Conservation (phyloP, 805 yeast species). For the Wickerhamomyces bovis region DNA sequence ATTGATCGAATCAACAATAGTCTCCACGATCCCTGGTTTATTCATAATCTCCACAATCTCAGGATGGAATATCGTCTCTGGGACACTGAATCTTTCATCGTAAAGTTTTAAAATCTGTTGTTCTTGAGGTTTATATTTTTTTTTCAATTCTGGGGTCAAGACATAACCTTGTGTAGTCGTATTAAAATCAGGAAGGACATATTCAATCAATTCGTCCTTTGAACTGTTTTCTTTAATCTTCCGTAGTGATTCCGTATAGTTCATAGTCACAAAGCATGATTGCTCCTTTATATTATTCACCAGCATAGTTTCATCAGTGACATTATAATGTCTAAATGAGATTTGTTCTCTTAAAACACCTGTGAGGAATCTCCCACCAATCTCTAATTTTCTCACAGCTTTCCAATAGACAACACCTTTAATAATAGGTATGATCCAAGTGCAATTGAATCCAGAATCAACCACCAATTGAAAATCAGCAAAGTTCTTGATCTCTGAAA, state of each 20-base stretch:
- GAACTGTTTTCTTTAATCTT: constrained; percentile 24
- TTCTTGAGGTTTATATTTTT: constrained; percentile 35
- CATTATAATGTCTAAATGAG: constrained; percentile 88
- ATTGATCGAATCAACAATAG: constrained; percentile 61
- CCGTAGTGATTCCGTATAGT: constrained; percentile 46
- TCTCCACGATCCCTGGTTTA: constrained; percentile 71
- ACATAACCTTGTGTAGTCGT: constrained; percentile 75
- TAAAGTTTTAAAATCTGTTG: constrained; percentile 60
- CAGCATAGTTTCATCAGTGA: constrained; percentile 82
- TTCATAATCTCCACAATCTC: constrained; percentile 65
- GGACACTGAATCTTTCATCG: constrained; percentile 85
- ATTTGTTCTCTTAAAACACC: constrained; percentile 80
- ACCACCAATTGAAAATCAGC: constrained; percentile 71
- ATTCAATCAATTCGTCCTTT: constrained; percentile 45
- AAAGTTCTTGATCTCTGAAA: constrained; percentile 20
- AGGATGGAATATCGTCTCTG: constrained; percentile 86
- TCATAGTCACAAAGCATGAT: constrained; percentile 60
- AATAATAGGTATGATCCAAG: constrained; percentile 81
- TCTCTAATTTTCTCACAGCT: constrained; percentile 71
- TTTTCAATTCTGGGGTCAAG: constrained; percentile 27
- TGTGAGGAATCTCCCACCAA: constrained; percentile 82
- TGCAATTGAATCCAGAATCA: constrained; percentile 84
- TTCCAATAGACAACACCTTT: constrained; percentile 72
- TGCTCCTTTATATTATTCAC: constrained; percentile 83
- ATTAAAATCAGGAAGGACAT: constrained; percentile 83